phyloP scores from a whole-genome alignment of 257 asterid genomes.

The Jacaranda mimosifolia region DNA sequence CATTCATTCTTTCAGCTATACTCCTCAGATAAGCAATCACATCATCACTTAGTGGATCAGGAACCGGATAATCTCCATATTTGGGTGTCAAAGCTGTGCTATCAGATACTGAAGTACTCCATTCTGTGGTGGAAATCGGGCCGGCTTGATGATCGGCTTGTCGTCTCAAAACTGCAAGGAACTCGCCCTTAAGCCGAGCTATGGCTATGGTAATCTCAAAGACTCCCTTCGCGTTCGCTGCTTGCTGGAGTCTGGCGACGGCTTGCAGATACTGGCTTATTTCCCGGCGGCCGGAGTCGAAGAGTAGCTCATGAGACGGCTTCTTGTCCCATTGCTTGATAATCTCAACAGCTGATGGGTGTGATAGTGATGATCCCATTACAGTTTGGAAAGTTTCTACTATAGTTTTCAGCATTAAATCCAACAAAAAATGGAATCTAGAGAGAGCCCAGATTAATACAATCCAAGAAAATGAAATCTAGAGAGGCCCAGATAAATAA shows the following conservation, averaged over 20 bases:
- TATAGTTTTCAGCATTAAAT: conserved; percentile 43
- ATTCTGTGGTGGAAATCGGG: conserved; percentile 45
- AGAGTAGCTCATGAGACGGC: conserved; percentile 51
- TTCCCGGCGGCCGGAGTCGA: conserved; percentile 50
- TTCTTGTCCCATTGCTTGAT: conserved; percentile 45
- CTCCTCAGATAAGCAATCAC: conserved; percentile 38
- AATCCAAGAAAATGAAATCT: background rate
- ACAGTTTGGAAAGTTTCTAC: conserved; percentile 29
- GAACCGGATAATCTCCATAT: conserved; percentile 41
- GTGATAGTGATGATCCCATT: conserved; percentile 54
- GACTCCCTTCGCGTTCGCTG: conserved; percentile 11
- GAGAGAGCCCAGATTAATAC: background rate
- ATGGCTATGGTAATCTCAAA: conserved; percentile 42
- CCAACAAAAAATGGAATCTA: background rate
- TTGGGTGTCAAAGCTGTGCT: conserved; percentile 47
- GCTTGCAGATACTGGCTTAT: conserved; percentile 51
- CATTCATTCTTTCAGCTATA: conserved; percentile 49
- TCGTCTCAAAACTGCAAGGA: conserved; percentile 42
- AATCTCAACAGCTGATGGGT: conserved; percentile 49
- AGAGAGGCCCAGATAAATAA: background rate
- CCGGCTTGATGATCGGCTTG: conserved; percentile 40
- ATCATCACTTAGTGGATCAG: conserved; percentile 35
- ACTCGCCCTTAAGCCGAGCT: conserved; percentile 56
- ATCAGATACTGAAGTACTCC: conserved; percentile 43
- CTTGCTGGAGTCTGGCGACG: conserved; percentile 44